Evolutionary conservation across 495 filamentous ascomycete species (phyloP).

Genomic region (Echria macrotheca): DNA sequence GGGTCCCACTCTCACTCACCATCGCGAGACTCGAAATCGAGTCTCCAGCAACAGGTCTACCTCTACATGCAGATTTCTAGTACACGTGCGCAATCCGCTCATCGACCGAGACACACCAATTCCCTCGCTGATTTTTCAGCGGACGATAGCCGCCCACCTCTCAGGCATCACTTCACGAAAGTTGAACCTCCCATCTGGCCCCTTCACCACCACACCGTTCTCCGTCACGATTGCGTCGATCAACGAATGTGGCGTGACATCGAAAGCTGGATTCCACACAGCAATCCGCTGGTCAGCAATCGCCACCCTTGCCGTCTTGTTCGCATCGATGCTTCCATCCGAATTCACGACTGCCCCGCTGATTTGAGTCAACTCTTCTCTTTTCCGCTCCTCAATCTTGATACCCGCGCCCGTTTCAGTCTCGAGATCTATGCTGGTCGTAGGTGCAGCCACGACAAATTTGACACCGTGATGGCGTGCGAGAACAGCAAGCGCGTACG

Average conservation of each 20-base stretch:
- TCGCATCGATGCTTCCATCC: slow-evolving; percentile 45
- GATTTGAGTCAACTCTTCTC: slow-evolving; percentile 73
- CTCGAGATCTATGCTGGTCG: slow-evolving; percentile 84
- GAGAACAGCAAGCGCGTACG: slow-evolving; percentile 83
- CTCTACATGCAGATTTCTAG: too few species aligned
- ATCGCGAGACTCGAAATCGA: too few species aligned
- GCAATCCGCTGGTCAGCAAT: slow-evolving; percentile 76
- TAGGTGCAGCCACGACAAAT: slow-evolving; percentile 91
- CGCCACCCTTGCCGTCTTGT: slow-evolving; percentile 58
- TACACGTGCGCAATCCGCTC: too few species aligned
- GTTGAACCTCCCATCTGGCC: slow-evolving; percentile 66
- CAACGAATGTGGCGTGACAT: slow-evolving; percentile 78
- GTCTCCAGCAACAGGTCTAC: too few species aligned
- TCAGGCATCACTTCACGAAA: slow-evolving; percentile 52
- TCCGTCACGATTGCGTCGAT: slow-evolving; percentile 96
- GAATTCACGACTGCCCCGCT: slow-evolving; percentile 59
- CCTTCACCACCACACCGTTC: slow-evolving; percentile 78
- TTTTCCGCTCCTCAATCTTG: slow-evolving; percentile 78
- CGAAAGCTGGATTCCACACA: slow-evolving; percentile 96
- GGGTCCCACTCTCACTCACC: too few species aligned
- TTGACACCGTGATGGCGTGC: slow-evolving; percentile 83
- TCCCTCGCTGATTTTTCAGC: not conserved
- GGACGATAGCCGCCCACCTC: slow-evolving; percentile 36
- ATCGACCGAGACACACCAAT: too few species aligned
- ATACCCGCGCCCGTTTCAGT: slow-evolving; percentile 73